Evolutionary conservation across 306 rosid species (phyloP).

Genomic region (Rosa persica): DNA sequence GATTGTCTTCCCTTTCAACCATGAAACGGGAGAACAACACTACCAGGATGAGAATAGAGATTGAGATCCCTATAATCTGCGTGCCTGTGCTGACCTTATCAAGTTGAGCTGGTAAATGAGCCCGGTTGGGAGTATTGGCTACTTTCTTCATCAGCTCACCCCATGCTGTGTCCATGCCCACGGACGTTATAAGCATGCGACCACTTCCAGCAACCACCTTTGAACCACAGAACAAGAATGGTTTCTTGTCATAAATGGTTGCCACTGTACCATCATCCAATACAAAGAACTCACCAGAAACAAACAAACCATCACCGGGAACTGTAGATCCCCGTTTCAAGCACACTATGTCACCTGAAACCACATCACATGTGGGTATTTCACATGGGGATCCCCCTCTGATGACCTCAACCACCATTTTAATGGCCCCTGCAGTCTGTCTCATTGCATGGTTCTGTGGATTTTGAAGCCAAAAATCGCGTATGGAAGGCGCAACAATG

Average conservation of each 20-base stretch:
- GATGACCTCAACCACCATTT: neutral
- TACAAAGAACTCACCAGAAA: slow-evolving; percentile 6
- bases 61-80: slow-evolving; percentile 12
- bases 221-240: slow-evolving; percentile 21
- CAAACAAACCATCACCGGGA: slow-evolving; percentile 29
- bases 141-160: slow-evolving; percentile 12
- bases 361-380: neutral
- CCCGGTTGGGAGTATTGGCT: neutral
- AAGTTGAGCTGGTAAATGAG: slow-evolving; percentile 4
- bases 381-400: neutral
- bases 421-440: neutral
- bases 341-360: slow-evolving; percentile 13
- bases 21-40: slow-evolving; percentile 15
- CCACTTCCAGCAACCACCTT: slow-evolving; percentile 24
- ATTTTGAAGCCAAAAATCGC: neutral
- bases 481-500: slow-evolving; percentile 6
- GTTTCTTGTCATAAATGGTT: neutral
- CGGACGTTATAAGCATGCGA: slow-evolving; percentile 20
- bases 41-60: slow-evolving; percentile 16
- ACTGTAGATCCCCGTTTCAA: slow-evolving; percentile 5
- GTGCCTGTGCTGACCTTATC: slow-evolving; percentile 8
- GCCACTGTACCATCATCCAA: slow-evolving; percentile 9
- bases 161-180: slow-evolving; percentile 10
- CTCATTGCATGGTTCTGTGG: neutral
- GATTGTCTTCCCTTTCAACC: neutral